phyloP scores from a whole-genome alignment of 1,284 basidiomycete genomes.

The Earliella scabrosa region DNA sequence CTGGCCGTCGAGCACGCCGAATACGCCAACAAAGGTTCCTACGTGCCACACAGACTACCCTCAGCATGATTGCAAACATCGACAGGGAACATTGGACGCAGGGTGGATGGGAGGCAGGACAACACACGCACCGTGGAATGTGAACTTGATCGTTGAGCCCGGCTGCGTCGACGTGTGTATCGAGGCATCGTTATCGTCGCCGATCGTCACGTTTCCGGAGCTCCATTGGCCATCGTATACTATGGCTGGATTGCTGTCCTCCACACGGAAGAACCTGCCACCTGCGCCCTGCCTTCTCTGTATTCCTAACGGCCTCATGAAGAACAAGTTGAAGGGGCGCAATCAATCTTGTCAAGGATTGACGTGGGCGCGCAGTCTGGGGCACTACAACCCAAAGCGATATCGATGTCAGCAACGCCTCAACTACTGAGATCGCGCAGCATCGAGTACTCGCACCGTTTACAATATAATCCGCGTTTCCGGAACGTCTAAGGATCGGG shows the following conservation, averaged over 20 bases:
- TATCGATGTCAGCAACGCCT: too few relatives aligned
- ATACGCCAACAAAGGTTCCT: conserved; percentile 23
- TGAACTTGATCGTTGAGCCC: conserved; percentile 16
- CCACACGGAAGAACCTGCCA: conserved; percentile 12
- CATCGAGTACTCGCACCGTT: too few relatives aligned
- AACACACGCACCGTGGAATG: conserved; percentile 17
- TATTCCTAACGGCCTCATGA: too few relatives aligned
- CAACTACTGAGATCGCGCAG: too few relatives aligned
- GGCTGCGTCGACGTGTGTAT: conserved; percentile 11
- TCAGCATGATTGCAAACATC: too few relatives aligned
- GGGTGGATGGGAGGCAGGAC: neutral
- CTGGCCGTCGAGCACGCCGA: conserved; percentile 8
- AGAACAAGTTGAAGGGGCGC: too few relatives aligned
- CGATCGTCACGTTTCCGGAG: neutral
- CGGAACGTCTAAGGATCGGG: too few relatives aligned
- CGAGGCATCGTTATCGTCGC: neutral
- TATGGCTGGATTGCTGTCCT: conserved; percentile 15
- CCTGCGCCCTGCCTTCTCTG: neutral
- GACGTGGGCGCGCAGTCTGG: too few relatives aligned
- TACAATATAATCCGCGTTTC: too few relatives aligned
- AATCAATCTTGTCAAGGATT: conserved; percentile 2
- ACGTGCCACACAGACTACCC: too few relatives aligned
- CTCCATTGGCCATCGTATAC: conserved; percentile 15
- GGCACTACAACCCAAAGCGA: too few relatives aligned
- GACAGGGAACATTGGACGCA: too few relatives aligned